Conservation (phyloP, 2,329 filamentous ascomycete species). For the Fusarium sacchari region DNA sequence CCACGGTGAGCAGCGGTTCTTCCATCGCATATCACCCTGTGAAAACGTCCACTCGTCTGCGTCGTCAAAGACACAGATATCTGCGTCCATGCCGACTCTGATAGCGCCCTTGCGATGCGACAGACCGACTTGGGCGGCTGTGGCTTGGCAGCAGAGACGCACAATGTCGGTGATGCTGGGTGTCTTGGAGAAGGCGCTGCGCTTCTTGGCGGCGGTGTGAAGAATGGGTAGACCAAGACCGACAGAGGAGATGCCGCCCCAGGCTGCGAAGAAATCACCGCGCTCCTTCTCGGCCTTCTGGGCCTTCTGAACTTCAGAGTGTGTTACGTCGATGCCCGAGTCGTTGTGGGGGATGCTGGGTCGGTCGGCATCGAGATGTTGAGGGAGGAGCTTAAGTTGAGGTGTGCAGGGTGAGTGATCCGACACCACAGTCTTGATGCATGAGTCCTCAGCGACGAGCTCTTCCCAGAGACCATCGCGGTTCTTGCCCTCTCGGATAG, state of each 20-base stretch:
- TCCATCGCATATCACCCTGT: constrained; percentile 87
- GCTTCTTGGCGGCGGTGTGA: constrained; percentile 77
- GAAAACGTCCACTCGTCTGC: constrained; percentile 78
- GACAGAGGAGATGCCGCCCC: constrained; percentile 96
- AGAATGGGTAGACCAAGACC: constrained; percentile 92
- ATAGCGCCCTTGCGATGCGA: constrained; percentile 80
- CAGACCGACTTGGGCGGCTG: constrained; percentile 87
- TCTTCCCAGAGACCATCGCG: constrained; percentile 90
- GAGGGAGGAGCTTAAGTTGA: constrained; percentile 87
- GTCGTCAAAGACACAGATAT: constrained; percentile 93
- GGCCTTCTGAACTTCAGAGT: constrained; percentile 46
- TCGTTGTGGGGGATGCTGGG: constrained; percentile 59
- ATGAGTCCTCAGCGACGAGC: constrained; percentile 74
- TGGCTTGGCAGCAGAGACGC: constrained; percentile 85
- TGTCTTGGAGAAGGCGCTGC: constrained; percentile 60
- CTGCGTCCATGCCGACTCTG: constrained; percentile 83
- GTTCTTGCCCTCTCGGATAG: constrained; percentile 83
- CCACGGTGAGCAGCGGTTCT: constrained; percentile 92
- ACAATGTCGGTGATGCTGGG: constrained; percentile 80
- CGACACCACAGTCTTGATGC: constrained; percentile 91
- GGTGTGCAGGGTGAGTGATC: constrained; percentile 98
- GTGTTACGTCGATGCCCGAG: constrained; percentile 62
- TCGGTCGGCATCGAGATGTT: constrained; percentile 59
- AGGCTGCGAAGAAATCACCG: constrained; percentile 94
- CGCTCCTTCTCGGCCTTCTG: constrained; percentile 53